Conservation (phyloP, 768 basidiomycete genomes). For the Psilocybe sp. region DNA sequence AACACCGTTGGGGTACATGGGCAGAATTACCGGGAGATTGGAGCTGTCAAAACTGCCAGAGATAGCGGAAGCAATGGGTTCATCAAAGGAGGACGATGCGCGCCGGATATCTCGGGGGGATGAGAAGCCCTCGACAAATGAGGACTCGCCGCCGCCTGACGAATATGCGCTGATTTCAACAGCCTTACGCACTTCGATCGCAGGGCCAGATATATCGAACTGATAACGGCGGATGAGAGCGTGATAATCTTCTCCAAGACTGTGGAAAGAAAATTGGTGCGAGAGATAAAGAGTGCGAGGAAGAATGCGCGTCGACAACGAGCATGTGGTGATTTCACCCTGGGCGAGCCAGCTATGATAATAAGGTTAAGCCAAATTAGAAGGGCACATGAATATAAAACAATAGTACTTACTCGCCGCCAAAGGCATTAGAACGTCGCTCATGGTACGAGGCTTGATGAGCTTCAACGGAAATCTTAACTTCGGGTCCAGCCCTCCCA, state of each 20-base stretch:
- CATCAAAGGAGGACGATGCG: slow-evolving; percentile 66
- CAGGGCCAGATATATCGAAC: slow-evolving; percentile 51
- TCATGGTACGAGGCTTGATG: not conserved
- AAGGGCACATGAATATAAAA: slow-evolving; percentile 10
- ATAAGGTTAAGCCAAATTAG: not conserved
- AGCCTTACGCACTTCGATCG: slow-evolving; percentile 70
- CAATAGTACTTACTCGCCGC: slow-evolving; percentile 19
- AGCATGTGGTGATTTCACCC: slow-evolving; percentile 79
- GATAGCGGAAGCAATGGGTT: slow-evolving; percentile 75
- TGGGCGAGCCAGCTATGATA: slow-evolving; percentile 74
- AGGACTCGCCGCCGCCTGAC: slow-evolving; percentile 20
- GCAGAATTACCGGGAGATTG: slow-evolving; percentile 47
- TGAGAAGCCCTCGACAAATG: slow-evolving; percentile 51
- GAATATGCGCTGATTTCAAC: slow-evolving; percentile 63
- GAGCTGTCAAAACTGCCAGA: slow-evolving; percentile 55
- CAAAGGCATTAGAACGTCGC: not conserved
- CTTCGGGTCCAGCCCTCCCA: slow-evolving; percentile 49
- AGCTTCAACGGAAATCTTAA: slow-evolving; percentile 32
- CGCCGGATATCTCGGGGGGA: slow-evolving; percentile 39
- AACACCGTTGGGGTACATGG: slow-evolving; percentile 79
- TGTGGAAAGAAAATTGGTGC: slow-evolving; percentile 81
- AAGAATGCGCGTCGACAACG: slow-evolving; percentile 53
- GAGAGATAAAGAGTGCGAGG: slow-evolving; percentile 80
- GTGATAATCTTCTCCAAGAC: slow-evolving; percentile 75
- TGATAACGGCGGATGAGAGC: slow-evolving; percentile 67